Conservation (phyloP, 1,284 basidiomycete genomes). For the Serendipita sp. region DNA sequence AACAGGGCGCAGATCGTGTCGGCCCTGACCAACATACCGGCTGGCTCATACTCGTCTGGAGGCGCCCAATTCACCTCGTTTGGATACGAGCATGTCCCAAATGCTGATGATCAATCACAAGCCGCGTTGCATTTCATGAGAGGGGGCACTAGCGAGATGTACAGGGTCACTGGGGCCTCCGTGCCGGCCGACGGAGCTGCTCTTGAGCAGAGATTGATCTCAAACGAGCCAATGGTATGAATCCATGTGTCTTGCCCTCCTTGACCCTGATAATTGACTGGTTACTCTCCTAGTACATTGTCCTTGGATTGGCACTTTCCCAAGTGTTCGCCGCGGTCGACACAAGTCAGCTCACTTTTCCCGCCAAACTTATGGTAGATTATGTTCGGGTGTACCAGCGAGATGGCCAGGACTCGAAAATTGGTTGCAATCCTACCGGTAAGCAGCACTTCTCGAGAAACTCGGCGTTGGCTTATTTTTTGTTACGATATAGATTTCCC, state of each 20-base stretch:
- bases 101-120: conserved; percentile 24
- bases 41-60: conserved; percentile 41
- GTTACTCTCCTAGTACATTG: conserved; percentile 40
- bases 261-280: neutral
- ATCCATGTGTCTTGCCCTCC: neutral
- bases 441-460: neutral
- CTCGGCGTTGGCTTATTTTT: neutral
- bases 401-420: conserved; percentile 41
- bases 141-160: conserved; percentile 34
- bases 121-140: conserved; percentile 54
- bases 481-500: conserved; percentile 40
- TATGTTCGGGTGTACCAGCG: conserved; percentile 76
- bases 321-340: conserved; percentile 61
- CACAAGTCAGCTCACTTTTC: conserved; percentile 51
- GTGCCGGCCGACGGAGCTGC: conserved; percentile 38
- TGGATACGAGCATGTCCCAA: conserved; percentile 22
- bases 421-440: conserved; percentile 64
- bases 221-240: conserved; percentile 43
- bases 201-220: conserved; percentile 34
- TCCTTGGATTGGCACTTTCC: conserved; percentile 73
- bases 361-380: conserved; percentile 60
- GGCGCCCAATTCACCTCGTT: conserved; percentile 32
- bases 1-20: conserved; percentile 42
- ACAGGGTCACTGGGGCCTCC: conserved; percentile 38
- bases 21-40: conserved; percentile 33